Percentiles rank a stretch among this genome's conserved stretches.
Evolutionary conservation across 257 asterid species (phyloP).

Genomic region (Catharanthus roseus): DNA sequence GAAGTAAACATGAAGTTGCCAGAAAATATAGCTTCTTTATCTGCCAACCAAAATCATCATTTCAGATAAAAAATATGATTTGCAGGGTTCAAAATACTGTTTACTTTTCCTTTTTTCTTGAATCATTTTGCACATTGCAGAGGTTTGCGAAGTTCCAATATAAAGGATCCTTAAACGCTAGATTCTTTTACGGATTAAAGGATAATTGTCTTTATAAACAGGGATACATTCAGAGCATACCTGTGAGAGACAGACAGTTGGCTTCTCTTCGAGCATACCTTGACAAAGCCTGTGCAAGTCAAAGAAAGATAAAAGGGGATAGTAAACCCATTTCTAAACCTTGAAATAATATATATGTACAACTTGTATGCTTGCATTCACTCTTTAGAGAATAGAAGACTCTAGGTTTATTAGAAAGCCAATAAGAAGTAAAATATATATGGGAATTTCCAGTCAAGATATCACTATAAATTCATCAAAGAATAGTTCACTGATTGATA

Average conservation of each 20-base stretch:
- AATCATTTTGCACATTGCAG: too few species aligned
- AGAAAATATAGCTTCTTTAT: conserved; percentile 63
- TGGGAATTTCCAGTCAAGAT: background rate
- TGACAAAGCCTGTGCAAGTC: conserved; percentile 63
- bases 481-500: background rate
- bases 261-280: conserved; percentile 79
- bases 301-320: conserved; percentile 13
- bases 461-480: conserved; percentile 1
- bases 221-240: conserved; percentile 28
- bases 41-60: conserved; percentile 32
- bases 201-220: conserved; percentile 11
- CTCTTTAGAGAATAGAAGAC: background rate
- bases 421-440: background rate
- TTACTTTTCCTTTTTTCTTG: background rate
- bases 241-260: conserved; percentile 67
- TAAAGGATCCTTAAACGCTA: background rate
- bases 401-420: background rate
- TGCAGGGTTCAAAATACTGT: background rate
- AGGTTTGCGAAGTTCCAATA: background rate
- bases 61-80: background rate
- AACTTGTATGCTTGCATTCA: background rate
- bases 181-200: background rate
- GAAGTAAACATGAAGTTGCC: conserved; percentile 83
- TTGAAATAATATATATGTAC: background rate
- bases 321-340: background rate